A percentile compares a stretch with the other conserved stretches of the same genome.
Evolutionary conservation across 495 filamentous ascomycete species (phyloP).

Genomic region (Symbiotaphrina buchneri): DNA sequence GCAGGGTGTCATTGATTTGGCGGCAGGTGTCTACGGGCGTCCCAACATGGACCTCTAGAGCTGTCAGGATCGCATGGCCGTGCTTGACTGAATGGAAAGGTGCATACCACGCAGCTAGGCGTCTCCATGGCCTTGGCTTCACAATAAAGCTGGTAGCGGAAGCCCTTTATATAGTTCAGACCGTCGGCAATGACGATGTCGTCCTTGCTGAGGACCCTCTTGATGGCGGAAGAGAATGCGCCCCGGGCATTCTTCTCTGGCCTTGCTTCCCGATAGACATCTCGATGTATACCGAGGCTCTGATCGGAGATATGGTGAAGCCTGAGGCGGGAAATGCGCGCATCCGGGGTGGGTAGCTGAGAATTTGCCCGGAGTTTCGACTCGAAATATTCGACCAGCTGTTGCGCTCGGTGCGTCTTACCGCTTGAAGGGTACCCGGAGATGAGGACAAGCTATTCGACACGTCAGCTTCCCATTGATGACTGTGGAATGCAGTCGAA

Average conservation of each 20-base stretch:
- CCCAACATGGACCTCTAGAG: slow-evolving; percentile 49
- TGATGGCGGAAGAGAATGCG: slow-evolving; percentile 61
- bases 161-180: slow-evolving; percentile 96
- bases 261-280: slow-evolving; percentile 40
- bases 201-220: slow-evolving; percentile 52
- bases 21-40: slow-evolving; percentile 45
- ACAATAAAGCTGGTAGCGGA: slow-evolving; percentile 86
- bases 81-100: not conserved
- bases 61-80: not conserved
- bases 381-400: slow-evolving; percentile 46
- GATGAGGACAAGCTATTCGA: slow-evolving; percentile 73
- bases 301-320: slow-evolving; percentile 51
- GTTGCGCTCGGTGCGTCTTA: slow-evolving; percentile 67
- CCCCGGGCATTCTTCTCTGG: slow-evolving; percentile 88
- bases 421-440: slow-evolving; percentile 86
- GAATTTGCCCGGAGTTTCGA: slow-evolving; percentile 21
- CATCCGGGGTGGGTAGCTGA: slow-evolving; percentile 17
- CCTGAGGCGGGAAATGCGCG: slow-evolving; percentile 26
- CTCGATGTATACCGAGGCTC: slow-evolving; percentile 33
- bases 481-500: too few relatives aligned
- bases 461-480: too few relatives aligned
- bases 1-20: slow-evolving; percentile 27
- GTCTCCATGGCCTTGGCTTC: slow-evolving; percentile 78
- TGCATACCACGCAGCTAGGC: slow-evolving; percentile 52
- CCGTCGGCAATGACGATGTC: slow-evolving; percentile 79